Evolutionary conservation across 2,329 filamentous ascomycete species (phyloP).

Genomic region (Aureobasidium leucospermi): DNA sequence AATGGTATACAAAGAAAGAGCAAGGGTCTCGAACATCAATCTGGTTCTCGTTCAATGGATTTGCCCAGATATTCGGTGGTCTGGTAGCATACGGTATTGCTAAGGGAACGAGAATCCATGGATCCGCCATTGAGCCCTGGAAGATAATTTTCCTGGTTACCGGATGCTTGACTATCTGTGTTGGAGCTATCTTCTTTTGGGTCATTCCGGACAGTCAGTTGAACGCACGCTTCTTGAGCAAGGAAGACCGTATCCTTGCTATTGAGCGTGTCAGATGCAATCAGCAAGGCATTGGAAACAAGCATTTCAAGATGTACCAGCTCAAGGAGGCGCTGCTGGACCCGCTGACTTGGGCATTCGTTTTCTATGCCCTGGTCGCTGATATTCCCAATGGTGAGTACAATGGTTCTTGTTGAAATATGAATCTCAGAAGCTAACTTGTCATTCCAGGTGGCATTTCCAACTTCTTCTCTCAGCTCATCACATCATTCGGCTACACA

Average conservation of each 20-base stretch:
- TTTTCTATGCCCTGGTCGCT: slow-evolving; percentile 49
- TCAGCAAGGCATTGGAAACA: slow-evolving; percentile 66
- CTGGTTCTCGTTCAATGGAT: slow-evolving; percentile 64
- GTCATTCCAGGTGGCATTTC: slow-evolving; percentile 39
- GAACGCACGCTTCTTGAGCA: slow-evolving; percentile 55
- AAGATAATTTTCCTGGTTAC: slow-evolving; percentile 50
- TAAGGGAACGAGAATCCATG: slow-evolving; percentile 46
- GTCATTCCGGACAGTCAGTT: slow-evolving; percentile 53
- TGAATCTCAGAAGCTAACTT: neutral
- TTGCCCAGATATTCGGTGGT: slow-evolving; percentile 57
- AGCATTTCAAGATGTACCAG: slow-evolving; percentile 62
- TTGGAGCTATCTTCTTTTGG: slow-evolving; percentile 39
- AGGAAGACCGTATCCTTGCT: slow-evolving; percentile 59
- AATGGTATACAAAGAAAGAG: slow-evolving; percentile 67
- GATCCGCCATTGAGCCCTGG: slow-evolving; percentile 55
- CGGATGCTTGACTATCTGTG: slow-evolving; percentile 34
- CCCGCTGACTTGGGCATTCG: slow-evolving; percentile 54
- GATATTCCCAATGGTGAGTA: slow-evolving; percentile 50
- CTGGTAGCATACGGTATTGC: slow-evolving; percentile 58
- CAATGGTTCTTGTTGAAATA: accelerated
- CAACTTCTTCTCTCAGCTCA: slow-evolving; percentile 57
- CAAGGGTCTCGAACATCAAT: slow-evolving; percentile 56
- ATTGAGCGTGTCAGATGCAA: slow-evolving; percentile 67
- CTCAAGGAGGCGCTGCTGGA: slow-evolving; percentile 52
- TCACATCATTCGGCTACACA: slow-evolving; percentile 59